Evolutionary conservation across 257 asterid species (phyloP).

Genomic region (Galeopsis tetrahit): DNA sequence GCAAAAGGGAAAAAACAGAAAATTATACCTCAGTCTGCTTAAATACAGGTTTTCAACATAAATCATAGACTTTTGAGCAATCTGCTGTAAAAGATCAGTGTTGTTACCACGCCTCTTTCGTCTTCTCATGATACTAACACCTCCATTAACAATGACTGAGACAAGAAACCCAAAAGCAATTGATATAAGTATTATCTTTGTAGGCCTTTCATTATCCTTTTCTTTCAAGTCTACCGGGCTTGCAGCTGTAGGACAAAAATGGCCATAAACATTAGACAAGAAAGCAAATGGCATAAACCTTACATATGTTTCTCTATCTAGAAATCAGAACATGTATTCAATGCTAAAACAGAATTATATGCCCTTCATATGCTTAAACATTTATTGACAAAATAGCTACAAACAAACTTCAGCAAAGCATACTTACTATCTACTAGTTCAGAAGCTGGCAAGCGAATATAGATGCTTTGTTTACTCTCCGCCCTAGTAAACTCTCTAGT

Average conservation of each 20-base stretch:
- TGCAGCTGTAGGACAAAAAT: neutral
- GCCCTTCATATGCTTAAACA: neutral
- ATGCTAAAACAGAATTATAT: no score
- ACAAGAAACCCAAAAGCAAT: slow-evolving; percentile 10
- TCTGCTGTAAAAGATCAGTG: neutral
- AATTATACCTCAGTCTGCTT: neutral
- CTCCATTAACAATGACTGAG: neutral
- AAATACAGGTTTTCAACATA: neutral
- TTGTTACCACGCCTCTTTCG: neutral
- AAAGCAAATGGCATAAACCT: no score
- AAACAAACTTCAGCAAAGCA: neutral
- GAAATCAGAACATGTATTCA: no score
- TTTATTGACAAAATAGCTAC: no score
- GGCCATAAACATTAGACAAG: neutral
- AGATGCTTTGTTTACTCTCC: slow-evolving; percentile 16
- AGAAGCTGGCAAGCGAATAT: slow-evolving; percentile 23
- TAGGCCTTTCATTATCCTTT: neutral
- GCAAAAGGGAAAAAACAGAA: neutral
- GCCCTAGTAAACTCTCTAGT: neutral
- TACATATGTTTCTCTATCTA: no score
- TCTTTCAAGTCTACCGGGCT: neutral
- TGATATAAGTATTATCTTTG: neutral
- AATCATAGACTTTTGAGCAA: neutral
- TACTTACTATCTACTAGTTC: slow-evolving; percentile 15
- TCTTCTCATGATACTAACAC: neutral